phyloP scores from a whole-genome alignment of 306 rosid genomes.

The Vigna reflexopilosa region DNA sequence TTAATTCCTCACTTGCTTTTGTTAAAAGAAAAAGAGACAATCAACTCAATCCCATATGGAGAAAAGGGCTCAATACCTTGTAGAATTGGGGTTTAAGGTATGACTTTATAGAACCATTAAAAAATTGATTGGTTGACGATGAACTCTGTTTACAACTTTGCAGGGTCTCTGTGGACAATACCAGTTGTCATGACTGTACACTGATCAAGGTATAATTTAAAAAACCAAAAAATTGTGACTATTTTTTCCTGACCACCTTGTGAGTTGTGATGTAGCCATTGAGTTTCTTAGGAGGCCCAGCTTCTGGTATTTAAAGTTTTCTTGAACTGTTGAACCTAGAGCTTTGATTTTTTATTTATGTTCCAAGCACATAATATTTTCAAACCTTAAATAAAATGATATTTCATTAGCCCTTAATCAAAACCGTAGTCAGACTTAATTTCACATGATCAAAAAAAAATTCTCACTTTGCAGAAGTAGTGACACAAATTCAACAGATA shows the following conservation, averaged over 20 bases:
- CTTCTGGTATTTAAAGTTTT: conserved; percentile 15
- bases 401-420: background rate
- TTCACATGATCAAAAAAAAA: background rate
- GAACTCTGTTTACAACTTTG: conserved; percentile 35
- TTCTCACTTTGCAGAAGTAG: background rate
- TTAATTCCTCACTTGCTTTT: conserved; percentile 19
- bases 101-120: conserved; percentile 15
- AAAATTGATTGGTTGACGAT: conserved; percentile 37
- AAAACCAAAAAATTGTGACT: background rate
- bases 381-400: background rate
- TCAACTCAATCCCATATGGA: background rate
- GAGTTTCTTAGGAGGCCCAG: background rate
- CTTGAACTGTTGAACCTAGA: background rate
- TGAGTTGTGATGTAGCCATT: background rate
- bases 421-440: conserved; percentile 16
- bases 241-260: conserved; percentile 16
- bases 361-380: conserved; percentile 7
- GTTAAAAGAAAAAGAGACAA: conserved; percentile 6
- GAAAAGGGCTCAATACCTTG: background rate
- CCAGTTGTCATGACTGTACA: conserved; percentile 64
- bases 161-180: conserved; percentile 88
- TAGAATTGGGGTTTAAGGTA: conserved; percentile 18
- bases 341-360: background rate
- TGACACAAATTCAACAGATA: conserved; percentile 7
- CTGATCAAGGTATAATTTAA: conserved; percentile 68